Percentiles rank a stretch among this genome's conserved stretches.
These are phyloP conservation scores for Kuraishia capsulata DNA, from an alignment of 805 yeast genomes.

Conservation along the genomic window DNA sequence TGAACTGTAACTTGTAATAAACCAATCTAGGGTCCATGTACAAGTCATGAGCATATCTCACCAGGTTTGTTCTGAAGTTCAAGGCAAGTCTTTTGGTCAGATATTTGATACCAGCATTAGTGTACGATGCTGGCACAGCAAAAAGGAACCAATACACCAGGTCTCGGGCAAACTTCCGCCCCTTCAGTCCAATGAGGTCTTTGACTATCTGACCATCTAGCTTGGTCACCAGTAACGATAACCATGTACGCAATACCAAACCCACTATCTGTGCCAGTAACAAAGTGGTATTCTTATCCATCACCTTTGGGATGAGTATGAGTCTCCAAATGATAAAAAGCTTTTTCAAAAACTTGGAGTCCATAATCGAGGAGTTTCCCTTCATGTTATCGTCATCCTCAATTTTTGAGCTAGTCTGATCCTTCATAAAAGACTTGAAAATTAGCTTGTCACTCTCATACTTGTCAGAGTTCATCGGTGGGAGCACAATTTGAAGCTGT, in stretches of 20 bases:
- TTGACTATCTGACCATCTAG: slow-evolving; percentile 89
- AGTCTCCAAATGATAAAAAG: slow-evolving; percentile 62
- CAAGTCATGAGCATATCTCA: slow-evolving; percentile 83
- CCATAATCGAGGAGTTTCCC: slow-evolving; percentile 20
- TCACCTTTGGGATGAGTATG: slow-evolving; percentile 69
- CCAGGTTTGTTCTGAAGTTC: slow-evolving; percentile 76
- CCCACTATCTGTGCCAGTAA: slow-evolving; percentile 66
- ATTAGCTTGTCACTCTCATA: slow-evolving; percentile 48
- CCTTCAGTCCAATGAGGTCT: slow-evolving; percentile 76
- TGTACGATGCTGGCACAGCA: slow-evolving; percentile 89
- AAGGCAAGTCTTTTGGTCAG: slow-evolving; percentile 68
- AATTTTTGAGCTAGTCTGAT: slow-evolving; percentile 6
- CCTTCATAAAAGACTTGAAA: slow-evolving; percentile 35
- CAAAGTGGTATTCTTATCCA: slow-evolving; percentile 57
- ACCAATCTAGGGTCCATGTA: slow-evolving; percentile 75
- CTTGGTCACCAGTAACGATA: slow-evolving; percentile 76
- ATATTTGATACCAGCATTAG: slow-evolving; percentile 82
- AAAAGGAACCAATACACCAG: slow-evolving; percentile 79
- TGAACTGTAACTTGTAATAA: slow-evolving; percentile 71
- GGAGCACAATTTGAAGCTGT: slow-evolving; percentile 30
- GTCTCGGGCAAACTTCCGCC: slow-evolving; percentile 66
- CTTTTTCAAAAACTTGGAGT: slow-evolving; percentile 65
- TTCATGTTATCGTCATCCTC: slow-evolving; percentile 3
- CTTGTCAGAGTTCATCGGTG: slow-evolving; percentile 36
- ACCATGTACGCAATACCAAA: slow-evolving; percentile 75